Conservation (phyloP, 805 yeast species). For the Metschnikowia noctiluminum region DNA sequence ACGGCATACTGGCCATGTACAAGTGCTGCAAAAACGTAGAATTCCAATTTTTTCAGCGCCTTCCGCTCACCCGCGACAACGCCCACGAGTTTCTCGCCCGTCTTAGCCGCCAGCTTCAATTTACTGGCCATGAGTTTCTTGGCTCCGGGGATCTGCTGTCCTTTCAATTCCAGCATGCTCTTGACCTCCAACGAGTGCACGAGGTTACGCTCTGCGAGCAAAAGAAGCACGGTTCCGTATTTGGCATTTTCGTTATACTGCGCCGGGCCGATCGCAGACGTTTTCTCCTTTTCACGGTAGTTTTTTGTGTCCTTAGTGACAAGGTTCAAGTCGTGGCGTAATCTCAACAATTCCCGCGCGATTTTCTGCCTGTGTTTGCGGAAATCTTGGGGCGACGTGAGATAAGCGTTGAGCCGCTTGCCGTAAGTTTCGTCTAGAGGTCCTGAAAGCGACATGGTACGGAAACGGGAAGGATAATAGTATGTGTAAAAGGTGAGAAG, state of each 20-base stretch:
- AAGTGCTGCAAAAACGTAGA: constrained; percentile 42
- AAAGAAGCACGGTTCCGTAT: constrained; percentile 57
- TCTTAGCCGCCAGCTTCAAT: constrained; percentile 58
- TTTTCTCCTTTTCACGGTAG: constrained; percentile 48
- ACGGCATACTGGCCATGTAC: constrained; percentile 50
- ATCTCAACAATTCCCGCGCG: constrained; percentile 55
- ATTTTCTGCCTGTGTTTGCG: constrained; percentile 62
- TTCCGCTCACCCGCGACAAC: constrained; percentile 40
- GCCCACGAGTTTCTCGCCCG: constrained; percentile 41
- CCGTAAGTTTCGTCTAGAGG: constrained; percentile 39
- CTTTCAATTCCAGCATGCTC: constrained; percentile 50
- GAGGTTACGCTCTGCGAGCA: constrained; percentile 75
- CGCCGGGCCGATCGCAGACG: constrained; percentile 42
- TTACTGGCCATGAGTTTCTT: constrained; percentile 51
- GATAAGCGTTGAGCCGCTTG: constrained; percentile 57
- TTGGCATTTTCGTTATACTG: constrained; percentile 50
- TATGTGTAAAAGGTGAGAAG: background rate
- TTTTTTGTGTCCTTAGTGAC: constrained; percentile 66
- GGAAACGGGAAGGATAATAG: background rate
- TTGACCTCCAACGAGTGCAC: constrained; percentile 65
- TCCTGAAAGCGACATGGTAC: constrained; percentile 9
- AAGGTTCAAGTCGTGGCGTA: constrained; percentile 63
- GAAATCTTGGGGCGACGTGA: constrained; percentile 67
- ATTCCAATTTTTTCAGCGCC: constrained; percentile 25
- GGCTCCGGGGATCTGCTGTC: constrained; percentile 47